Evolutionary conservation across 1,284 basidiomycete species (phyloP).

Genomic region (Volvariella volvacea): DNA sequence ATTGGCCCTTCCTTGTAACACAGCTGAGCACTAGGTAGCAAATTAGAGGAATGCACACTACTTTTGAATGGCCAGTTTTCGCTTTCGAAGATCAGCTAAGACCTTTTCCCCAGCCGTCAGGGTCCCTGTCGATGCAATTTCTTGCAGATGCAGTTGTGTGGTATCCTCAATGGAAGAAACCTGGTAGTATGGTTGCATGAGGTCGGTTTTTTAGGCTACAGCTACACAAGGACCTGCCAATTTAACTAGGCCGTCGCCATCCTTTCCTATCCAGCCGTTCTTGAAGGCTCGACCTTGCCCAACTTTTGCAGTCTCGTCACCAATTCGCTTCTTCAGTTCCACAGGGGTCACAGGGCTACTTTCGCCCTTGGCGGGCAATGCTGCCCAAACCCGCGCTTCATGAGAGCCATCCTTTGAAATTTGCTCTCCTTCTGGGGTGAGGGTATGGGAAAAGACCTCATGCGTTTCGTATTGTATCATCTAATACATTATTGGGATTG

Average conservation of each 20-base stretch:
- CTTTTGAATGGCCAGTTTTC: constrained; percentile 80
- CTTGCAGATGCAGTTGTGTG: constrained; percentile 71
- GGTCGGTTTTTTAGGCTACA: not conserved
- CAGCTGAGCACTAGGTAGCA: constrained; percentile 8
- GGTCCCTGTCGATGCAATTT: constrained; percentile 70
- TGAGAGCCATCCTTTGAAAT: constrained; percentile 84
- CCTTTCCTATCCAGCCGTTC: constrained; percentile 94
- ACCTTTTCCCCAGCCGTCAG: constrained; percentile 71
- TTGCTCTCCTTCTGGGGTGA: constrained; percentile 78
- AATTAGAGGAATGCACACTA: constrained; percentile 19
- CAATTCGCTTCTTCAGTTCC: constrained; percentile 70
- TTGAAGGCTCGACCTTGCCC: constrained; percentile 97
- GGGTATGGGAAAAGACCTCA: constrained; percentile 65
- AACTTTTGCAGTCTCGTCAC: constrained; percentile 80
- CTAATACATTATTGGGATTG: constrained; percentile 32
- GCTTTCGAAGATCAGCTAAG: constrained; percentile 84
- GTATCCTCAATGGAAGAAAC: constrained; percentile 60
- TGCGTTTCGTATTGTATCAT: constrained; percentile 84
- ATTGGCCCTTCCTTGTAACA: constrained; percentile 81
- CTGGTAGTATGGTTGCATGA: constrained; percentile 26
- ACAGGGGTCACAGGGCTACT: constrained; percentile 59
- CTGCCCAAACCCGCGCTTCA: constrained; percentile 88
- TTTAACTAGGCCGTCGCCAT: constrained; percentile 83
- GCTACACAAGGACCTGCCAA: constrained; percentile 45
- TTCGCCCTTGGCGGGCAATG: constrained; percentile 66